Percentiles rank a stretch among this genome's conserved stretches.
Evolutionary conservation across 345 rosid genomes (phyloP).

Genomic region (Lagerstroemia speciosa): DNA sequence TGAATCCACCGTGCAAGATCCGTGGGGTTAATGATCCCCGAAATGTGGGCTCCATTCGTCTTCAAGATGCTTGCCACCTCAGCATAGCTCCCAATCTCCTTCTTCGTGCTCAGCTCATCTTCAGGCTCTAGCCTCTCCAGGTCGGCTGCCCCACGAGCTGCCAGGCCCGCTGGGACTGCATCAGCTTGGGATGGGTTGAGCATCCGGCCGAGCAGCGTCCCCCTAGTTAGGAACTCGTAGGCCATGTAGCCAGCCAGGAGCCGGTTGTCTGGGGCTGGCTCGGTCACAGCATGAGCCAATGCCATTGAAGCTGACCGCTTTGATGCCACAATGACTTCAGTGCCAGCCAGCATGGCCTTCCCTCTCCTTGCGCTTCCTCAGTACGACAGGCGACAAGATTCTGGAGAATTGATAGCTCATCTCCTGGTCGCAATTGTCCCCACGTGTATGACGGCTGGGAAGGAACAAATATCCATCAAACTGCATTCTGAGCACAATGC

Average conservation of each 20-base stretch:
- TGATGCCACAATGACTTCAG: slow-evolving; percentile 9
- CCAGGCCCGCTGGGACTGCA: neutral
- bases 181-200: slow-evolving; percentile 33
- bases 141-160: too few relatives aligned
- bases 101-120: slow-evolving; percentile 17
- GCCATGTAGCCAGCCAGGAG: slow-evolving; percentile 80
- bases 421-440: slow-evolving; percentile 74
- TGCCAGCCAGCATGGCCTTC: slow-evolving; percentile 24
- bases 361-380: slow-evolving; percentile 4
- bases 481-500: too few relatives aligned
- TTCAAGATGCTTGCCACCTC: slow-evolving; percentile 64
- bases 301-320: slow-evolving; percentile 9
- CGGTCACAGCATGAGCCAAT: slow-evolving; percentile 9
- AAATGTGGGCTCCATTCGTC: slow-evolving; percentile 49
- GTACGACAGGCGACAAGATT: slow-evolving; percentile 25
- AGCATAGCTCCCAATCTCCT: slow-evolving; percentile 29
- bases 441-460: slow-evolving; percentile 43
- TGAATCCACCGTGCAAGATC: slow-evolving; percentile 67
- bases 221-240: slow-evolving; percentile 63
- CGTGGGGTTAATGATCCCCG: slow-evolving; percentile 60
- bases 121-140: slow-evolving; percentile 12
- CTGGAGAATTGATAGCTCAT: slow-evolving; percentile 91
- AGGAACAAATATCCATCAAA: neutral
- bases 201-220: slow-evolving; percentile 64
- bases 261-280: slow-evolving; percentile 31